These are phyloP conservation scores for Pseudophaeomoniella oleicola DNA, from an alignment of 2,329 filamentous ascomycete species.

Conservation along the genomic window DNA sequence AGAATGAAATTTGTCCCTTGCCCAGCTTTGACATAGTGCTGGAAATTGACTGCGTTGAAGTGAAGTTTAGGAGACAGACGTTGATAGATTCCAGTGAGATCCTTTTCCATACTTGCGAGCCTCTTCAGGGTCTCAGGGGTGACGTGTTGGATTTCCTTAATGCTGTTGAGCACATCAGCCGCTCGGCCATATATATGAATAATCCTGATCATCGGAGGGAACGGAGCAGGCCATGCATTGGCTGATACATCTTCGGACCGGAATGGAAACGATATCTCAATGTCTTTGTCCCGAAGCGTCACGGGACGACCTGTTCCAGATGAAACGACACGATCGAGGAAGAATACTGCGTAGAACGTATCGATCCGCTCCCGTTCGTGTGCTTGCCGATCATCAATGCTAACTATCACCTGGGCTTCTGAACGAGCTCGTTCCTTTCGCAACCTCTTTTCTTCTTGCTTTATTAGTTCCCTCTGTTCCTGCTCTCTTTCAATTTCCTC, in stretches of 20 bases:
- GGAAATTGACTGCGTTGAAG: conserved; percentile 77
- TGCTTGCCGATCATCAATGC: conserved; percentile 23
- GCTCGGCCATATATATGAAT: conserved; percentile 76
- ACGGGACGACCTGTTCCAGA: conserved; percentile 75
- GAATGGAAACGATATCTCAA: conserved; percentile 58
- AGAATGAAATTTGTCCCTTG: conserved; percentile 80
- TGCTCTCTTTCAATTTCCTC: conserved; percentile 31
- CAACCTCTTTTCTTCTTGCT: conserved; percentile 23
- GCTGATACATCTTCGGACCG: conserved; percentile 35
- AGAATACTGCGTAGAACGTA: conserved; percentile 82
- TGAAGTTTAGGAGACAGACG: conserved; percentile 59
- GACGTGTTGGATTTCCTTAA: conserved; percentile 58
- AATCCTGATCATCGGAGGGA: conserved; percentile 67
- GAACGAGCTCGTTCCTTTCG: conserved; percentile 33
- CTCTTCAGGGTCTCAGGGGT: conserved; percentile 59
- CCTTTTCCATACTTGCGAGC: conserved; percentile 63
- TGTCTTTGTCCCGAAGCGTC: conserved; percentile 70
- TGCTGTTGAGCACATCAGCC: conserved; percentile 71
- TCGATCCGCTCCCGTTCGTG: conserved; percentile 72
- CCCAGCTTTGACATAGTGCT: conserved; percentile 64
- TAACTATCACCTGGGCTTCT: not conserved
- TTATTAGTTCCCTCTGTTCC: conserved; percentile 11
- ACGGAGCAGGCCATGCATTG: conserved; percentile 61
- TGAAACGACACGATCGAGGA: conserved; percentile 75
- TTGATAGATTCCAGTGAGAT: conserved; percentile 62